Base-by-base conservation (phyloP, 805 yeast genomes). In the Ogataea corticis region DNA sequence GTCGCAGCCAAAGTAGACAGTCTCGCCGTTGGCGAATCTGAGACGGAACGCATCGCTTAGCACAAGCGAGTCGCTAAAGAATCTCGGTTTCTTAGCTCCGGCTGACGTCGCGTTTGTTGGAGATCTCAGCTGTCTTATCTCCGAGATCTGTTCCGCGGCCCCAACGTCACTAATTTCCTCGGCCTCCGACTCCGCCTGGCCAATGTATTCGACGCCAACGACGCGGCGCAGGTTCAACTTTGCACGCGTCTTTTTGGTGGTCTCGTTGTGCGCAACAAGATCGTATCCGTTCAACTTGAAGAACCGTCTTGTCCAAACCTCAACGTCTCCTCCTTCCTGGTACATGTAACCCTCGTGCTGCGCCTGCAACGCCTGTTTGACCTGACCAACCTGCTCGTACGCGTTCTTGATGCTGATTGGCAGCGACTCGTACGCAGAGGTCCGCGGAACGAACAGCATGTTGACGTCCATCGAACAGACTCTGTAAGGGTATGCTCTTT, bases 281-380 rank as follows among this genome's bases (percentile, higher is more conserved):
- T 82, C 79, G 7, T 82, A 76, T 0, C 92, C 96, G 37, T 76
- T 70, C n/a, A 91, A 70, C 52, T 77, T 82, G 69, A 84, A 89
- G 67, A 66, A 87, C 46, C 97, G 74, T 52, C 85, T 78, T 54
- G 86, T 79, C 82, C 91, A 80, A 23, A 73, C 69, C 13, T 74
- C 77, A 54, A 94, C 78, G 67, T 91, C 98, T 9, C 97, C 97
- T 15, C 98, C 98, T 58, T 85, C 88, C 67, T 91, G 98, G 56
- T 81, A 80, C 68, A 92, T 68, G 57, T 71, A 83, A 0, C 97
- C 97, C 59, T 85, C 84, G 57, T 69, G 68, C 2, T 41, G 44
- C 15, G 70, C 55, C 5, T 52, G 38, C 51, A 42, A 12, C 3
- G 46, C 37, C 27, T 68, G 58, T 14, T 58, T 57, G 17, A 67